Conservation (phyloP, 192 early-diverging fungal genomes). For the Lunasporangiospora selenospora region DNA sequence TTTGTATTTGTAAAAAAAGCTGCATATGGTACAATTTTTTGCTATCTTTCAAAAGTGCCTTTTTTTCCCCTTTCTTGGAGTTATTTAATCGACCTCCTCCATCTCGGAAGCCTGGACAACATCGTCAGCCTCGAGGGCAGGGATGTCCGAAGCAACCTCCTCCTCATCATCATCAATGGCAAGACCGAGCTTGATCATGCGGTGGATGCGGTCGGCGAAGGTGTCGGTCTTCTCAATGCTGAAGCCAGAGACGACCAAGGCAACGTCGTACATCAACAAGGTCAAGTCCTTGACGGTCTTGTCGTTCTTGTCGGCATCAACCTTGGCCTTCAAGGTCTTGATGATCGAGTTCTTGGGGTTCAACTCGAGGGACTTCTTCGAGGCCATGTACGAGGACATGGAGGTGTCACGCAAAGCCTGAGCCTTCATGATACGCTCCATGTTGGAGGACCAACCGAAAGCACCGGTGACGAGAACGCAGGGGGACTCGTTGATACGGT, state of each 20-base stretch:
- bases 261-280: conserved; percentile 94
- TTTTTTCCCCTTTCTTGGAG: too few relatives aligned
- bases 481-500: conserved; percentile 96
- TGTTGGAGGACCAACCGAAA: conserved; percentile 99
- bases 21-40: too few relatives aligned
- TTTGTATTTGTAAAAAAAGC: too few relatives aligned
- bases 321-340: conserved; percentile 92
- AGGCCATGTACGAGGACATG: conserved; percentile 99
- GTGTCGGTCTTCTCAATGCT: conserved; percentile 92
- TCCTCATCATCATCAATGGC: conserved; percentile 90
- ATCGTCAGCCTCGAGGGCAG: conserved; percentile 50
- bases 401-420: conserved; percentile 98
- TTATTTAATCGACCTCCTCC: conserved; percentile 50
- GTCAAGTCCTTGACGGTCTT: conserved; percentile 98
- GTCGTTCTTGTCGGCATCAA: conserved; percentile 96
- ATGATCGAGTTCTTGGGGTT: conserved; percentile 97
- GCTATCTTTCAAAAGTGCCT: too few relatives aligned
- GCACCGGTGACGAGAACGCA: conserved; percentile 99
- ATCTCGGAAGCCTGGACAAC: conserved; percentile 49
- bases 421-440: conserved; percentile 99
- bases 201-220: conserved; percentile 96
- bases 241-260: conserved; percentile 98
- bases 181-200: conserved; percentile 99
- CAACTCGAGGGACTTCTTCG: conserved; percentile 99
- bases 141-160: conserved; percentile 47